Evolutionary conservation across 2,329 filamentous ascomycete genomes (phyloP).

Genomic region (Trichoderma atrobrunneum): DNA sequence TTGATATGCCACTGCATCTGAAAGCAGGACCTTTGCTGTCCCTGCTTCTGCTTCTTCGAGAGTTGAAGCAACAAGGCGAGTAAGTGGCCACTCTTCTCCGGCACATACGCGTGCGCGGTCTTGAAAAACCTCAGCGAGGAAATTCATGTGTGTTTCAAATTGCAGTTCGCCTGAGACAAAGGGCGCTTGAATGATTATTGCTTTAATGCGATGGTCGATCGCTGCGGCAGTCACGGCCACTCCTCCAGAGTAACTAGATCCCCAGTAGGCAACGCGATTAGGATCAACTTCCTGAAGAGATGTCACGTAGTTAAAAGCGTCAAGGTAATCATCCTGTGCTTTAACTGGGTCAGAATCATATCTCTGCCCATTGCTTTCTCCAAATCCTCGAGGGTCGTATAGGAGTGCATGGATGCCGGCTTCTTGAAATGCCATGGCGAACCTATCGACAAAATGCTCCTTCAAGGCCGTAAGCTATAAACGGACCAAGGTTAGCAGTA

Average conservation of each 20-base stretch:
- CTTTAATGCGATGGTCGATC: neutral
- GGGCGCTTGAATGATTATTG: neutral
- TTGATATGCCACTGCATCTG: neutral
- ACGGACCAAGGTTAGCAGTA: too few relatives aligned
- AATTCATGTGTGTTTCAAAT: too few relatives aligned
- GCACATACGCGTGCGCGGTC: neutral
- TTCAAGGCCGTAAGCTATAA: too few relatives aligned
- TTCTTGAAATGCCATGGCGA: too few relatives aligned
- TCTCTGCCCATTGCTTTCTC: too few relatives aligned
- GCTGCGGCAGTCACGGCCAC: neutral
- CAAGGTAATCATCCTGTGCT: neutral
- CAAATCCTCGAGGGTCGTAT: too few relatives aligned
- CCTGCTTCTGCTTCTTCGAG: neutral
- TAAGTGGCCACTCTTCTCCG: neutral
- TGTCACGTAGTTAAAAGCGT: too few relatives aligned
- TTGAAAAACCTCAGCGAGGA: neutral
- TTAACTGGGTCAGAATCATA: neutral
- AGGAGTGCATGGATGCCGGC: too few relatives aligned
- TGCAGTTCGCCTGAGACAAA: too few relatives aligned
- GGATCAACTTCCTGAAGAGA: too few relatives aligned
- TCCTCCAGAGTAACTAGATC: constrained; percentile 5
- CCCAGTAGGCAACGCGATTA: neutral
- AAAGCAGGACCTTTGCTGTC: neutral
- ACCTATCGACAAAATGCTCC: too few relatives aligned
- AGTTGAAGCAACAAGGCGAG: neutral